A percentile compares a stretch with the other conserved stretches of the same genome.
These are phyloP conservation scores for Apiospora arundinis DNA, from an alignment of 2,329 filamentous ascomycete species.

Conservation along the genomic window DNA sequence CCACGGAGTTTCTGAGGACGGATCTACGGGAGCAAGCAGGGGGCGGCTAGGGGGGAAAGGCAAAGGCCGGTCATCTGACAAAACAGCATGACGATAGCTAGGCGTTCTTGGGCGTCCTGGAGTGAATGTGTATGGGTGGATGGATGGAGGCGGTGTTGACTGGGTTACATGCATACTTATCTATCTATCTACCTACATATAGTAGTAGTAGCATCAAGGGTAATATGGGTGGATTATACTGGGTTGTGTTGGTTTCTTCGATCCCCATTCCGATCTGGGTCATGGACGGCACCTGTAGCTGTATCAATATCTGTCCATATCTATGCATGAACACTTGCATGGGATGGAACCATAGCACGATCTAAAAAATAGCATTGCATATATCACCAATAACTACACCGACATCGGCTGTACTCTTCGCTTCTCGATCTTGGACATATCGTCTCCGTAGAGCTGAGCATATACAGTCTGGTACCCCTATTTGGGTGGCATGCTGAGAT, in stretches of 20 bases:
- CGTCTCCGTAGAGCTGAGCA: neutral
- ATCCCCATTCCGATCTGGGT: neutral
- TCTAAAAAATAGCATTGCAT: neutral
- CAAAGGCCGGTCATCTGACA: neutral
- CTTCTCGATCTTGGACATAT: neutral
- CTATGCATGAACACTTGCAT: neutral
- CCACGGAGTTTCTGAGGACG: neutral
- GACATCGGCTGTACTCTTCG: neutral
- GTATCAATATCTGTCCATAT: neutral
- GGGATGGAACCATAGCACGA: neutral
- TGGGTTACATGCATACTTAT: neutral
- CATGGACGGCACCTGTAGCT: neutral
- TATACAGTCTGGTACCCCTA: neutral
- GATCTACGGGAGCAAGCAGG: neutral
- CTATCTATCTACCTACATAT: neutral
- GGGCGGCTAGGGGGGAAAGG: neutral
- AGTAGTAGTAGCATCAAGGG: neutral
- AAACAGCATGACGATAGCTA: neutral
- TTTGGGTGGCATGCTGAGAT: neutral
- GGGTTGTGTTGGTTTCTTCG: neutral
- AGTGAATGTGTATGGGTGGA: neutral
- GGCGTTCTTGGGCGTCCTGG: conserved; percentile 17
- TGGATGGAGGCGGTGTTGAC: neutral
- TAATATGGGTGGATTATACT: neutral
- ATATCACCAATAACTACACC: neutral